Base-by-base conservation (phyloP, 164 flowering plant genomes). In the Saururus chinensis region DNA sequence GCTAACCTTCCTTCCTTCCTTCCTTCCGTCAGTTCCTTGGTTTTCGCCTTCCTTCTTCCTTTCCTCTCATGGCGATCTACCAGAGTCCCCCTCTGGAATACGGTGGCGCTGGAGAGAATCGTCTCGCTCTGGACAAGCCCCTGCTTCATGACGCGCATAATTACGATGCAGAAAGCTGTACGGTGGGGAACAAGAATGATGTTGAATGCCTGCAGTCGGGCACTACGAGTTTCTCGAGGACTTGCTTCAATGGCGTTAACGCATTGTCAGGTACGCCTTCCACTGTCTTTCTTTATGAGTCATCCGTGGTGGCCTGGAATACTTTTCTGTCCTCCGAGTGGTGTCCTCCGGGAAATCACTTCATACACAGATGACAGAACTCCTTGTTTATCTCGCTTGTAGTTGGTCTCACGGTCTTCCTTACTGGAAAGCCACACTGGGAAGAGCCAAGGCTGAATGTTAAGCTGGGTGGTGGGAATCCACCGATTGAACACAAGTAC, bases 241-340 rank as follows among this genome's bases (percentile, higher is more conserved):
- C 60, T 57, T 57, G 60, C 37, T 57, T 57, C 45, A 57, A 57
- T 35, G 60, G 37, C 4, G 60, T 57, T 37, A 57, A 57, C 16
- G 60, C 60, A 11, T 35, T 57, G 12, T 35, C 60, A 57, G 45
- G 60, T 57, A 42, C 12, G 17, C 49, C 49, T 10, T 14, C 14
- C 12, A 10, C 56, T n/a, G 23, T 53, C n/a, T n/a, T 22, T 25
- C 17, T 24, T 13, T 25, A 9, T 19, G 20, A 21, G 16, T 10
- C 3, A 25, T 17, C 10, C 9, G 59, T 4, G 6, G 7, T 22
- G 9, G 17, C 20, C 4, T 56, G 17, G 5, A 14, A 19, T 23
- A 56, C 20, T 4, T 56, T 56, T 11, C 0, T 26, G 37, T 23
- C 4, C 4, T 23, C 42, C 11, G 8, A 6, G 11, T 6, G 8